These are phyloP conservation scores for Gigaspora rosea DNA, from an alignment of 192 early-diverging fungal genomes.

Conservation along the genomic window DNA sequence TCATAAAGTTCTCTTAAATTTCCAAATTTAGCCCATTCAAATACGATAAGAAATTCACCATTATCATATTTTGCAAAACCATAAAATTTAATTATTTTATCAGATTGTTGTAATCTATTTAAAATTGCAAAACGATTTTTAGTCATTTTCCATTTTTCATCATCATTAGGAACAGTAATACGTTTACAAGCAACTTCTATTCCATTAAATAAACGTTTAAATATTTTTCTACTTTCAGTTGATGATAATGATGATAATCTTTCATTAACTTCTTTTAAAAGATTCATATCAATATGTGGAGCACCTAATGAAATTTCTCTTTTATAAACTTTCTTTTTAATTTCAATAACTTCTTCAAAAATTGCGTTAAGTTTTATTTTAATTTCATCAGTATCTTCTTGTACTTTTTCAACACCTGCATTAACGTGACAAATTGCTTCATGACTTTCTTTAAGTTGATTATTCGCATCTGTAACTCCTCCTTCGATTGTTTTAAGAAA, in stretches of 20 bases:
- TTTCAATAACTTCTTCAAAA: conserved; percentile 14
- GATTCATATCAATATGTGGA: not conserved
- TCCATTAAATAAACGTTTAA: not conserved
- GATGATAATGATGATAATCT: not conserved
- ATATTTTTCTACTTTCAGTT: not conserved
- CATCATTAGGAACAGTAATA: not conserved
- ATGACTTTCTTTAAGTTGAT: too few relatives aligned
- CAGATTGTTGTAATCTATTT: not conserved
- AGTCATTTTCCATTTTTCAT: not conserved
- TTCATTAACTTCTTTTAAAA: not conserved
- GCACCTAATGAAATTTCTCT: not conserved
- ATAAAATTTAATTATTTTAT: conserved; percentile 26
- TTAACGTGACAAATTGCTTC: too few relatives aligned
- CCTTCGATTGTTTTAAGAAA: conserved; percentile 2
- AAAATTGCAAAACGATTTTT: not conserved
- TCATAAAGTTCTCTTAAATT: conserved; percentile 12
- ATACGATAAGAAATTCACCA: not conserved
- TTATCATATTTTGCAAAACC: not conserved
- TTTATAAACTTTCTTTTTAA: not conserved
- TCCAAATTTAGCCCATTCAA: conserved; percentile 23
- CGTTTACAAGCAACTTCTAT: not conserved
- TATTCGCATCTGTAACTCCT: not conserved
- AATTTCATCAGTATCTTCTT: not conserved
- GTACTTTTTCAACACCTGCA: not conserved
- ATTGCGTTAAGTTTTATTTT: not conserved